These are phyloP conservation scores for Cordia subcordata DNA, from an alignment of 257 asterid species.

Conservation along the genomic window DNA sequence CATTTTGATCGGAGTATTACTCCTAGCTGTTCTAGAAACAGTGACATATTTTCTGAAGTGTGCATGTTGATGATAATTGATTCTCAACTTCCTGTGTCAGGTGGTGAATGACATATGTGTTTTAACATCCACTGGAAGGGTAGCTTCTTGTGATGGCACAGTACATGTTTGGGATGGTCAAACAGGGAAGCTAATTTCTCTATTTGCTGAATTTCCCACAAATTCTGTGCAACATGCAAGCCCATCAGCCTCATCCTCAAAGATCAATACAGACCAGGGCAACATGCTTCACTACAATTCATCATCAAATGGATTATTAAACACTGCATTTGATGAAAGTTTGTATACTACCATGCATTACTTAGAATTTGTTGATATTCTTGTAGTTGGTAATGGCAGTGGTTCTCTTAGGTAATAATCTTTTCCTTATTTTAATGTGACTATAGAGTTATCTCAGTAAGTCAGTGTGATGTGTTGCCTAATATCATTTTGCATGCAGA, in stretches of 20 bases:
- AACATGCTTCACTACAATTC: slow-evolving; percentile 72
- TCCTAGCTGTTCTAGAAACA: too few species aligned
- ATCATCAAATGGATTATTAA: slow-evolving; percentile 67
- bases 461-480: slow-evolving; percentile 10
- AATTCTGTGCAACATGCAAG: slow-evolving; percentile 26
- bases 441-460: background rate
- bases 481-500: slow-evolving; percentile 35
- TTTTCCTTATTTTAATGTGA: slow-evolving; percentile 6
- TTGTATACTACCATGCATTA: slow-evolving; percentile 83
- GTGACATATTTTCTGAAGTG: background rate
- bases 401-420: slow-evolving; percentile 80
- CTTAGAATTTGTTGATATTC: slow-evolving; percentile 59
- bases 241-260: slow-evolving; percentile 41
- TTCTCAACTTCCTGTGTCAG: slow-evolving; percentile 33
- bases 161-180: slow-evolving; percentile 95
- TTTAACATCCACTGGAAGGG: slow-evolving; percentile 73
- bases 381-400: slow-evolving; percentile 86
- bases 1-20: too few species aligned
- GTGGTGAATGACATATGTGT: slow-evolving; percentile 80
- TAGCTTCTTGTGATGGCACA: slow-evolving; percentile 99
- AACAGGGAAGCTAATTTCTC: slow-evolving; percentile 66
- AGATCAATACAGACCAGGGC: slow-evolving; percentile 61
- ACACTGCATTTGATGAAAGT: slow-evolving; percentile 77
- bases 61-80: background rate
- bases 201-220: slow-evolving; percentile 60